Conservation (phyloP, 2,329 filamentous ascomycete species). For the Grosmannia clavigera region DNA sequence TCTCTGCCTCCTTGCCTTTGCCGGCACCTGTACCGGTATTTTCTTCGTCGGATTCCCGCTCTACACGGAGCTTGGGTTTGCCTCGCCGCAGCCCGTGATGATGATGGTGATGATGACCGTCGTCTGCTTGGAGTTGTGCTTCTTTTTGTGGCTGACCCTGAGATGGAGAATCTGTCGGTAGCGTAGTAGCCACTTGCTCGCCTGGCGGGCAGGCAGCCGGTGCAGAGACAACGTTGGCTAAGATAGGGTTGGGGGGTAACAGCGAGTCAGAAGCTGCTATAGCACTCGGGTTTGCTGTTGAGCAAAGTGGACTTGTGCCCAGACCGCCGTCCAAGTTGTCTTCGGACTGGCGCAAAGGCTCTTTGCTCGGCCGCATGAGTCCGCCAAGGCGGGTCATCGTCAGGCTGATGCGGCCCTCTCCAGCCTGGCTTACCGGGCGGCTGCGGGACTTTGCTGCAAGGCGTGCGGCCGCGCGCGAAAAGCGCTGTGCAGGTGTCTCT, state of each 20-base stretch:
- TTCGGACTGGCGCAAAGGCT: slow-evolving; percentile 26
- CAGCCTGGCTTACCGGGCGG: slow-evolving; percentile 44
- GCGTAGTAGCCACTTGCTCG: background rate
- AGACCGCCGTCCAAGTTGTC: slow-evolving; percentile 3
- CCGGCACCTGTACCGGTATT: background rate
- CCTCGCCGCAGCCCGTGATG: slow-evolving; percentile 12
- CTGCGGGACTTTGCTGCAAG: slow-evolving; percentile 36
- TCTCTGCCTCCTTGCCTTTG: slow-evolving; percentile 16
- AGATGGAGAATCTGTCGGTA: background rate
- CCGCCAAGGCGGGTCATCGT: slow-evolving; percentile 44
- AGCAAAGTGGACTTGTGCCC: background rate
- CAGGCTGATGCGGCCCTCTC: slow-evolving; percentile 44
- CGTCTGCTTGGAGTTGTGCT: background rate
- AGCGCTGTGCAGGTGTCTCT: slow-evolving; percentile 39
- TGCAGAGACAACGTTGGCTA: background rate
- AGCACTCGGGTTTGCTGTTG: background rate
- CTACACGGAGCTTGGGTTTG: slow-evolving; percentile 7
- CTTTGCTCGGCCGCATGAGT: slow-evolving; percentile 38
- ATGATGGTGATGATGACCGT: slow-evolving; percentile 6
- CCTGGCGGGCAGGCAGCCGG: background rate
- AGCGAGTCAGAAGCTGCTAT: background rate
- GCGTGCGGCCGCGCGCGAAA: slow-evolving; percentile 45
- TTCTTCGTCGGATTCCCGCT: slow-evolving; percentile 4
- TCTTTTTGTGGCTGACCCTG: background rate
- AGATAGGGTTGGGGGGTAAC: background rate